Percentiles rank a stretch among this genome's conserved stretches.
These are phyloP conservation scores for Apophysomyces sp. DNA, from an alignment of 371 early-diverging fungal species.

Conservation along the genomic window DNA sequence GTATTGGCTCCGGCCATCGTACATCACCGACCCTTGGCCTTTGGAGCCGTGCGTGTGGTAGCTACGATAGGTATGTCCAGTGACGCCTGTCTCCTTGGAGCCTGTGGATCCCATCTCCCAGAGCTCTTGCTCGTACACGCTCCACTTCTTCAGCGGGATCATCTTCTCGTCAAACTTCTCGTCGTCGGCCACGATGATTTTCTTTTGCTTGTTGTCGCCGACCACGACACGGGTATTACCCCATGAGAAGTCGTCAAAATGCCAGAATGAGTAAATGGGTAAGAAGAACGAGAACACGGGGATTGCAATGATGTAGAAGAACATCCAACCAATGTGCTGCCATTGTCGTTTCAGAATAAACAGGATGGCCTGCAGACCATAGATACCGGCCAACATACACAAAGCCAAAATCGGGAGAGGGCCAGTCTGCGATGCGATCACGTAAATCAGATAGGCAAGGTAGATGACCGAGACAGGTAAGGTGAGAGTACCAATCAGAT, in stretches of 20 bases:
- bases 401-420: conserved; percentile 64
- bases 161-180: conserved; percentile 76
- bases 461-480: conserved; percentile 88
- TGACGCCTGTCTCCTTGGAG: conserved; percentile 42
- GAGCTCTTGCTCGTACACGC: conserved; percentile 81
- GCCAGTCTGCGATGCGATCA: conserved; percentile 47
- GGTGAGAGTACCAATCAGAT: conserved; percentile 92
- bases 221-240: conserved; percentile 83
- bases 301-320: conserved; percentile 80
- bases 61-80: conserved; percentile 22
- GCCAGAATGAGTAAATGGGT: conserved; percentile 80
- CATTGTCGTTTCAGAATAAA: conserved; percentile 81
- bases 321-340: conserved; percentile 88
- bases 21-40: conserved; percentile 70
- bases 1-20: conserved; percentile 22
- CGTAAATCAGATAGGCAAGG: conserved; percentile 41
- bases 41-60: conserved; percentile 62
- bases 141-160: conserved; percentile 88
- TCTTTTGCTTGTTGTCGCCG: conserved; percentile 61
- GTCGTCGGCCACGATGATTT: conserved; percentile 49
- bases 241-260: conserved; percentile 91
- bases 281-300: conserved; percentile 77
- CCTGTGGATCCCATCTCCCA: conserved; percentile 62
- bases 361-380: conserved; percentile 88
- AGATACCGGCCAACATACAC: conserved; percentile 69